Conservation (phyloP, 1,284 basidiomycete genomes). For the Cutaneotrichosporon sp. region DNA sequence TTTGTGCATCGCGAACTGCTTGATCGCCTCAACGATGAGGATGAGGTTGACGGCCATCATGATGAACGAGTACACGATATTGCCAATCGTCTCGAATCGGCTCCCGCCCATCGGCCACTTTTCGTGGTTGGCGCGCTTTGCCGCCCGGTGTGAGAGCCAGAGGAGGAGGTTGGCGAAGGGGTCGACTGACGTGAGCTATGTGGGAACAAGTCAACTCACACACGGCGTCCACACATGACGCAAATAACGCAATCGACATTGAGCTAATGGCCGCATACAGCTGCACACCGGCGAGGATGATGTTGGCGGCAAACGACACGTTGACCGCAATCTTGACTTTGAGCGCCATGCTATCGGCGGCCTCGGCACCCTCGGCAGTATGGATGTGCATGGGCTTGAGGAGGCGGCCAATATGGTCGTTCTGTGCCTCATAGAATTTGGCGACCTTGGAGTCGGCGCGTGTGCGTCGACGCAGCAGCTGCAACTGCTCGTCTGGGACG, state of each 20-base stretch:
- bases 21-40: conserved; percentile 66
- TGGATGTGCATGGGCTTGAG: conserved; percentile 82
- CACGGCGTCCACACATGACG: conserved; percentile 79
- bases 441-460: conserved; percentile 47
- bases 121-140: conserved; percentile 67
- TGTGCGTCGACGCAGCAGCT: conserved; percentile 30
- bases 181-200: conserved; percentile 59
- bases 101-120: conserved; percentile 91
- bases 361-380: conserved; percentile 38
- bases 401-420: conserved; percentile 77
- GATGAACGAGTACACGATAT: conserved; percentile 75
- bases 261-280: conserved; percentile 79
- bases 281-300: conserved; percentile 59
- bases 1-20: conserved; percentile 64
- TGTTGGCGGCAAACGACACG: conserved; percentile 75
- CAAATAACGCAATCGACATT: conserved; percentile 79
- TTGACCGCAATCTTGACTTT: conserved; percentile 86
- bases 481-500: conserved; percentile 49
- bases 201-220: conserved; percentile 32
- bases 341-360: conserved; percentile 37
- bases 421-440: conserved; percentile 76
- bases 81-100: conserved; percentile 83
- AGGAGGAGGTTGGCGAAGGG: conserved; percentile 85
- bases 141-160: conserved; percentile 75
- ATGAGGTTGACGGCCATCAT: conserved; percentile 48